phyloP scores from a whole-genome alignment of 257 asterid genomes.

The Thymus quinquecostatus region DNA sequence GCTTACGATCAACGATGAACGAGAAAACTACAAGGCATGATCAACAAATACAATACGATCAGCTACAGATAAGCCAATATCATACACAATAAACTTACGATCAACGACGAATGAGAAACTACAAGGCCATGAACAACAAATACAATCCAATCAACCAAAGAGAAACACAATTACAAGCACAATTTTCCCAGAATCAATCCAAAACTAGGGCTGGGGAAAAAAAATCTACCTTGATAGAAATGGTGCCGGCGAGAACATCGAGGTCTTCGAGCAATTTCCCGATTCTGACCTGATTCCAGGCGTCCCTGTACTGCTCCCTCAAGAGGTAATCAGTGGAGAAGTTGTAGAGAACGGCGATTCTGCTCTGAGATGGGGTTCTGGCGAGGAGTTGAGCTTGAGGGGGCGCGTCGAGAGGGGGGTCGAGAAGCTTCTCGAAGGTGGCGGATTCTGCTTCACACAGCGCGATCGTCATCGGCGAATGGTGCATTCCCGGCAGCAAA shows the following conservation, averaged over 20 bases:
- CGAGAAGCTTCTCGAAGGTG: constrained; percentile 80
- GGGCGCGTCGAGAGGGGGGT: constrained; percentile 93
- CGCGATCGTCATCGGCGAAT: constrained; percentile 86
- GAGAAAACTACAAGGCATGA: too few relatives aligned
- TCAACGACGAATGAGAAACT: too few relatives aligned
- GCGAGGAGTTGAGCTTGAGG: constrained; percentile 77
- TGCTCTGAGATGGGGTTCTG: constrained; percentile 64
- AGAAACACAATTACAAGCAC: neutral
- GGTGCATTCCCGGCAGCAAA: constrained; percentile 97
- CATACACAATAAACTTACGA: too few relatives aligned
- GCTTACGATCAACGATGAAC: too few relatives aligned
- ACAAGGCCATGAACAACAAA: too few relatives aligned
- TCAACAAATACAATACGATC: too few relatives aligned
- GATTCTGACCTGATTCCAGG: constrained; percentile 93
- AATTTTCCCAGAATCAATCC: neutral
- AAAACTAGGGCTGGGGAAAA: neutral
- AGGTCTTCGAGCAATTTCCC: constrained; percentile 97
- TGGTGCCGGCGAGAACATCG: constrained; percentile 96
- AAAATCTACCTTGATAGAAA: constrained; percentile 67
- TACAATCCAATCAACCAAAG: too few relatives aligned
- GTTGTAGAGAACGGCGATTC: constrained; percentile 68
- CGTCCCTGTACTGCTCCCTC: constrained; percentile 96
- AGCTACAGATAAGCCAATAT: too few relatives aligned
- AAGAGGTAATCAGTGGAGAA: constrained; percentile 70
- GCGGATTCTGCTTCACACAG: constrained; percentile 86